A percentile compares a stretch with the other conserved stretches of the same genome.
These are phyloP conservation scores for Entelexis paramagnoliae DNA, from an alignment of 1,139 yeast genomes.

Conservation along the genomic window DNA sequence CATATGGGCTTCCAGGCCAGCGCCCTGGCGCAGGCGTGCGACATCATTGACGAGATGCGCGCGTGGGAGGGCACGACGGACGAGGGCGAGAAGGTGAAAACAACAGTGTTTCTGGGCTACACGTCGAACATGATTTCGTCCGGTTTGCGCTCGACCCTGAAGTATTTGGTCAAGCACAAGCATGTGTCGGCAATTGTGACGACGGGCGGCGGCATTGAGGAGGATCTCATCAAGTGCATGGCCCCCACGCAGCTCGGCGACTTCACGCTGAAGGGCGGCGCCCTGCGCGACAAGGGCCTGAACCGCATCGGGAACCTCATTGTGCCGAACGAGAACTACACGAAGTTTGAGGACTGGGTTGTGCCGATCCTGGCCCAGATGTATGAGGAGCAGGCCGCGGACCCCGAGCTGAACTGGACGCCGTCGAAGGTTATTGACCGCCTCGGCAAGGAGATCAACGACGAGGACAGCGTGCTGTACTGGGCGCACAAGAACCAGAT, in stretches of 20 bases:
- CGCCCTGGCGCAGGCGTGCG: conserved; percentile 76
- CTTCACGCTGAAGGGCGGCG: conserved; percentile 66
- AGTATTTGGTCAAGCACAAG: conserved; percentile 82
- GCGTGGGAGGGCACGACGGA: conserved; percentile 85
- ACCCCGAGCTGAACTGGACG: conserved; percentile 53
- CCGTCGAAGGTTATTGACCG: conserved; percentile 89
- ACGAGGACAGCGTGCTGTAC: conserved; percentile 85
- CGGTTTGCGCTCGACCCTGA: conserved; percentile 82
- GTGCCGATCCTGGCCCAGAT: conserved; percentile 82
- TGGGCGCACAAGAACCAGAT: conserved; percentile 97
- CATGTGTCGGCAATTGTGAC: conserved; percentile 93
- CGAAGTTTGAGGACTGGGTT: conserved; percentile 96
- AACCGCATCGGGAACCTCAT: conserved; percentile 93
- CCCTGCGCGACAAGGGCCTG: conserved; percentile 86
- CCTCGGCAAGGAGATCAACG: conserved; percentile 87
- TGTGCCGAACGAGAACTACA: conserved; percentile 96
- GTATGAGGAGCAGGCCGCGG: conserved; percentile 75
- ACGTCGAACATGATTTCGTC: conserved; percentile 95
- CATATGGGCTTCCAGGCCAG: conserved; percentile 98
- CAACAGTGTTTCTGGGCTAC: conserved; percentile 90
- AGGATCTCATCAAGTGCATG: conserved; percentile 86
- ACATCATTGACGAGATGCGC: conserved; percentile 84
- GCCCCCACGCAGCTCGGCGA: conserved; percentile 96
- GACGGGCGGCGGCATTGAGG: conserved; percentile 96
- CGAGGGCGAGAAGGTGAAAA: conserved; percentile 50